Evolutionary conservation across 164 flowering plant species (phyloP).

Genomic region (Liriodendron chinense): DNA sequence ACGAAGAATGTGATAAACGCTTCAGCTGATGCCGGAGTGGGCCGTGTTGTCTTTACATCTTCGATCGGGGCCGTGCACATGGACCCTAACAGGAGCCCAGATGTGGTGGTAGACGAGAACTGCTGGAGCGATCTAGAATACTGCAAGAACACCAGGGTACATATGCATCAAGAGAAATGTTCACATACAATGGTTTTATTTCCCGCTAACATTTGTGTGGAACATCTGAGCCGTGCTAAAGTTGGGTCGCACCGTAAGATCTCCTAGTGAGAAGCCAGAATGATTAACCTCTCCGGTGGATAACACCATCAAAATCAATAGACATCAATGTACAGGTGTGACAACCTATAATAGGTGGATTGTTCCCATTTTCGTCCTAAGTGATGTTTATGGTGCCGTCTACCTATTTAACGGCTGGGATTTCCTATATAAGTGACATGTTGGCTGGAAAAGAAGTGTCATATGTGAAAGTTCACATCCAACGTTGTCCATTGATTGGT

Average conservation of each 20-base stretch:
- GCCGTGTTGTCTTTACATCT: constrained; percentile 85
- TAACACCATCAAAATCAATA: background rate
- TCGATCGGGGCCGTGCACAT: constrained; percentile 88
- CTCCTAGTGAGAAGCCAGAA: background rate
- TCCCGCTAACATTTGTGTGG: background rate
- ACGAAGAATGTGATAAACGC: constrained; percentile 74
- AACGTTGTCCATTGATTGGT: no score
- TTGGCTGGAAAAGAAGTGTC: no score
- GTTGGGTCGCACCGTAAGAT: background rate
- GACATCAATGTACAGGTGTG: background rate
- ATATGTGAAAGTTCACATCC: no score
- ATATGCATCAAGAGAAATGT: background rate
- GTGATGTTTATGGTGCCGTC: no score
- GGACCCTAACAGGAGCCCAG: constrained; percentile 78
- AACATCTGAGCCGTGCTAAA: background rate
- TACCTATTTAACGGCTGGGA: no score
- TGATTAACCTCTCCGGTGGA: background rate
- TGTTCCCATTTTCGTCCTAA: no score
- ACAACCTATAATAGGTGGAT: background rate
- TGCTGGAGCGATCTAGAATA: constrained; percentile 98
- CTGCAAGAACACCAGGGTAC: constrained; percentile 90
- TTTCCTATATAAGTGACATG: no score
- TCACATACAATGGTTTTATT: background rate
- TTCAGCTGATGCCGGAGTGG: constrained; percentile 70
- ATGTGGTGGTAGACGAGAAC: constrained; percentile 75